Conservation (phyloP, 108 stramenopile species). For the Nitzschia sp. region DNA sequence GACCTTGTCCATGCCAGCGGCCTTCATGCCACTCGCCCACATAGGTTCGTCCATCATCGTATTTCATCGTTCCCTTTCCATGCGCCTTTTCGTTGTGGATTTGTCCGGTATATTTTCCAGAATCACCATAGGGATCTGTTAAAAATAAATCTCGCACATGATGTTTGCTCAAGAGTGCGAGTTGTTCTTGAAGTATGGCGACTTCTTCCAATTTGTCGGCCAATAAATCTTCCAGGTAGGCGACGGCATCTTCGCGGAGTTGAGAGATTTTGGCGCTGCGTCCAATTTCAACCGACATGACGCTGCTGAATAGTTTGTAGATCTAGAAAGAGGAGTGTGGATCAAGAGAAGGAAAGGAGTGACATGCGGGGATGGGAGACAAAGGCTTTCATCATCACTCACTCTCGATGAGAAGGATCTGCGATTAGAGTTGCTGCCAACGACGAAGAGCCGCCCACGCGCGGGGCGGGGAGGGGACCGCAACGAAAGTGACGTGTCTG, state of each 20-base stretch:
- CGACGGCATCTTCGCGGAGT: constrained; percentile 18
- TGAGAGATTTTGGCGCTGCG: too few relatives aligned
- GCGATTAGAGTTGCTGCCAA: too few relatives aligned
- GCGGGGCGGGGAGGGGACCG: too few relatives aligned
- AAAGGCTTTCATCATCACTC: too few relatives aligned
- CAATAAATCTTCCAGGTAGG: constrained; percentile 16
- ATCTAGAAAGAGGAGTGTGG: too few relatives aligned
- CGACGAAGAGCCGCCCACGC: too few relatives aligned
- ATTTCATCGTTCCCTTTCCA: constrained; percentile 58
- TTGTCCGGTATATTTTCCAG: constrained; percentile 59
- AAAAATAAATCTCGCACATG: constrained; percentile 39
- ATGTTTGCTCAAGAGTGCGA: background rate
- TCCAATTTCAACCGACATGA: too few relatives aligned
- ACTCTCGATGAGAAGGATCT: too few relatives aligned
- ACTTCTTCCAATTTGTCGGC: constrained; percentile 29
- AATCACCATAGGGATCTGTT: constrained; percentile 54
- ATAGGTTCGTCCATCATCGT: constrained; percentile 51
- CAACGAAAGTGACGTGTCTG: too few relatives aligned
- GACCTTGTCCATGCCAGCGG: constrained; percentile 31
- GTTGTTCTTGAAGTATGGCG: constrained; percentile 16
- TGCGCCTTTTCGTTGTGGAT: constrained; percentile 48
- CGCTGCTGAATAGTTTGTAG: too few relatives aligned
- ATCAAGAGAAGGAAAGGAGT: too few relatives aligned
- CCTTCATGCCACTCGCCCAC: constrained; percentile 44
- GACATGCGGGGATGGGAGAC: too few relatives aligned